Base-by-base conservation (phyloP, 1,284 basidiomycete species). In the Sparassis latifolia region DNA sequence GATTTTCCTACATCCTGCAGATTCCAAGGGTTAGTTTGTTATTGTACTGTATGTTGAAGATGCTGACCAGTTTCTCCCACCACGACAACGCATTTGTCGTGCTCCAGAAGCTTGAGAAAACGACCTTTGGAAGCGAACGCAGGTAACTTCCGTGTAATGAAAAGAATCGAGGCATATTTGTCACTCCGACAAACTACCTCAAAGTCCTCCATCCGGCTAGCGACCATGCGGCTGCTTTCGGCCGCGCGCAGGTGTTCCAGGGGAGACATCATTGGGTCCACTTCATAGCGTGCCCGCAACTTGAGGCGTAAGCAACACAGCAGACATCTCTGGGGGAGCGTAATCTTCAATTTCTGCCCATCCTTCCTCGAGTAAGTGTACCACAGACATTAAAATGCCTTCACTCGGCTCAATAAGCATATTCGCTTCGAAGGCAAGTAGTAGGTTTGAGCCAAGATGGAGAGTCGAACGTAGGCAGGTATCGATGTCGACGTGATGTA, bases 21-120 rank as follows among this genome's bases (percentile, higher is more conserved):
- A 0, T 1, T 37, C 12, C 35, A 12, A 37, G 35, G 35, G n/a
- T n/a, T n/a, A n/a, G n/a, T n/a, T 37, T 37, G 35, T 37, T 12
- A 37, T 37, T 37, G 12, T 30, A 33, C 12, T 9, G 20, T 10
- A 5, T 2, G 33, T 46, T 44, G 32, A n/a, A n/a, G n/a, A n/a
- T n/a, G n/a, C n/a, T n/a, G n/a, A 80, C 85, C 84, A 55, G 89
- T 92, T 69, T 94, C 89, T 49, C 91, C 89, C 2, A 92, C 86
- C 0, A 96, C 87, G 0, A 95, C 79, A 1, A 92, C 77, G 3
- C 89, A 89, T 42, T 86, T 76, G 57, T 82, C 81, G 2, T 64
- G 69, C 35, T 78, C 72, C 12, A 97, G 70, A 28, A 77, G 66
- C 3, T 70, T 54, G 42, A 90, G 69, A 60, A 97, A 91, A 20